These are phyloP conservation scores for Nematocida parisii DNA, from an alignment of 371 early-diverging fungal genomes.

Conservation along the genomic window DNA sequence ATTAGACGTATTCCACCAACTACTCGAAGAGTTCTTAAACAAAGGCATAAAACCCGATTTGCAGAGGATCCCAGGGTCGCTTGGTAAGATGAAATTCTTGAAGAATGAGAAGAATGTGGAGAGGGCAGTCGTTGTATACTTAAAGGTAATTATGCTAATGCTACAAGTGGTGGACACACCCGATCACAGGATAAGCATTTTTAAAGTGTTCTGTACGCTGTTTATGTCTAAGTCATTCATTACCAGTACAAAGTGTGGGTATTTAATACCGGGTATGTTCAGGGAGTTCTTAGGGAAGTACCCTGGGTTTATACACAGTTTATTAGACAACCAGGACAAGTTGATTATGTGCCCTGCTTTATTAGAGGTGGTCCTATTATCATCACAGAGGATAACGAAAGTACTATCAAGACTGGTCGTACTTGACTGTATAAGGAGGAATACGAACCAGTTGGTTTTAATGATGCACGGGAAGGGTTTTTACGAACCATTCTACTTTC, in stretches of 20 bases:
- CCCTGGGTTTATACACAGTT: slow-evolving; percentile 41
- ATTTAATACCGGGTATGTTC: slow-evolving; percentile 37
- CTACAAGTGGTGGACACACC: slow-evolving; percentile 15
- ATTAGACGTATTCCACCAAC: slow-evolving; percentile 43
- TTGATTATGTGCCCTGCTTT: slow-evolving; percentile 38
- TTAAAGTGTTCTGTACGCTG: slow-evolving; percentile 57
- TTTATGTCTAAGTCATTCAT: slow-evolving; percentile 55
- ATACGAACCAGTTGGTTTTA: slow-evolving; percentile 6
- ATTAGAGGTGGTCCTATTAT: slow-evolving; percentile 34
- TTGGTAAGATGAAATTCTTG: slow-evolving; percentile 41
- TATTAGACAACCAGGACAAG: slow-evolving; percentile 46
- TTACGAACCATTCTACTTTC: slow-evolving; percentile 47
- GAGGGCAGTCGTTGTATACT: slow-evolving; percentile 49
- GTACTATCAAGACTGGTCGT: slow-evolving; percentile 25
- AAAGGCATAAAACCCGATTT: slow-evolving; percentile 22
- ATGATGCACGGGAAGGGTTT: slow-evolving; percentile 36
- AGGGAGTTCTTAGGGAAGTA: slow-evolving; percentile 18
- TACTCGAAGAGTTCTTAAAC: slow-evolving; percentile 15
- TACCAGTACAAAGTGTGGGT: slow-evolving; percentile 50
- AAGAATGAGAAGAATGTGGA: slow-evolving; percentile 57
- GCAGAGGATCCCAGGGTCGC: slow-evolving; percentile 14
- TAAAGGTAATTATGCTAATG: slow-evolving; percentile 41
- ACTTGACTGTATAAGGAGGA: slow-evolving; percentile 38
- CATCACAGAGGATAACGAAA: slow-evolving; percentile 1
- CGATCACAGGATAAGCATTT: slow-evolving; percentile 39